Base-by-base conservation (phyloP, 2,329 filamentous ascomycete species). In the Paecilomyces formosus region DNA sequence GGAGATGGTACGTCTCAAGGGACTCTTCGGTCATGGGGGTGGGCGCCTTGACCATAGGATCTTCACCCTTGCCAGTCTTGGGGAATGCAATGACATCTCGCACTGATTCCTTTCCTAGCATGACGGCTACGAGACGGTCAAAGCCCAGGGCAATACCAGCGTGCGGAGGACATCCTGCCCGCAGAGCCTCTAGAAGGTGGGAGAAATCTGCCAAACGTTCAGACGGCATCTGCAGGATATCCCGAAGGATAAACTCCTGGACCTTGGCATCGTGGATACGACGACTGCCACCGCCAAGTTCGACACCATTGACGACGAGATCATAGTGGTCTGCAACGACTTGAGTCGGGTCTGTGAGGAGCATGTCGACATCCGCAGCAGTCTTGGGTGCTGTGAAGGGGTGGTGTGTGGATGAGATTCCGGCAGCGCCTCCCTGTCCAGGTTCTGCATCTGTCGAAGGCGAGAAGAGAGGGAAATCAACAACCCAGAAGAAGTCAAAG, bases 81-180 rank as follows among this genome's bases (percentile, higher is more conserved):
- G 94, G 95, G 69, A 99, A 99, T 0, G 92, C 92, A 73, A 99
- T 97, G 1, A 99, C 93, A 76, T 99, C 93, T 60, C 90, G 81
- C 2, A 99, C 88, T 1, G 88, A 92, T 11, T 88, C 81, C 31
- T 83, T 87, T 1, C 87, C 88, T 22, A 88, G 83, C 80, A 99
- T 83, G 0, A 96, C 78, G 0, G 93, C 88, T 45, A 94, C 81
- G 54, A 99, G 74, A 3, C 94, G 82, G 72, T 99, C 94, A 71
- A 97, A 96, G 0, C 94, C 94, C 15, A 99, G 78, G 0, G 94
- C 94, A 63, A 99, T 88, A 0, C 94, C 94, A 0, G 94, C 92
- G 70, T 99, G 94, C 0, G 94, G 95, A 12, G 94, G 94, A 76
- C 94, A 97, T 0, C 93, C 95, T 0, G 89, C 86, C 7, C 85